Base-by-base conservation (phyloP, 2,329 filamentous ascomycete species). In the Trichoderma sp. region DNA sequence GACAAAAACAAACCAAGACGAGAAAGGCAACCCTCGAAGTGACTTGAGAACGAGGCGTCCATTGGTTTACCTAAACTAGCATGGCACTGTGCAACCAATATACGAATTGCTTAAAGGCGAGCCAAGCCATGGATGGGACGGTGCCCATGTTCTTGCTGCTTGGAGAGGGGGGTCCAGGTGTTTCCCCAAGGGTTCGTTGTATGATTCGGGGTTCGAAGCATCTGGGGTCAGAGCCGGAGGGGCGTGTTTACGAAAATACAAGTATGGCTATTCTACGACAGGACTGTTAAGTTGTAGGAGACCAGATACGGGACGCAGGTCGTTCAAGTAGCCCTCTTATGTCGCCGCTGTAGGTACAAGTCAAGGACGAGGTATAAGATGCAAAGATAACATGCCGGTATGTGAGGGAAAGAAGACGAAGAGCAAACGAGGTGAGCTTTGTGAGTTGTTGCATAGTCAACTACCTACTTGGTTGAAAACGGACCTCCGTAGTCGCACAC, bases 31-130 rank as follows among this genome's bases (percentile, higher is more conserved):
- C 9, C 30, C 7, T 28, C 28, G 10, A 3, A 34, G 2, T 7
- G 30, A 39, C 34, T 39, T 14, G 34, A 14, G 2, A 24, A 24
- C 12, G 12, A 48, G 56, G 44, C 41, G 21, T 47, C 55, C 21
- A 21, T 48, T 44, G 50, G 59, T 7, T 43, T 17, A 28, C 41
- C 39, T 39, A 50, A 39, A 19, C 50, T n/a, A 47, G 41, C 24
- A 39, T 61, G 41, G n/a, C 60, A 55, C 60, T 48, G 60, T 47
- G 60, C 60, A 28, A 63, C 60, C 50, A 63, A 55, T 63, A 54
- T 63, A 55, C 9, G 54, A 55, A 14, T 43, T 55, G 60, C 60
- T n/a, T 63, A 55, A 50, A 63, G 60, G 60, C 60, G 41, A 55
- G 60, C 50, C 59, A 55, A 39, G 9, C 34, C 59, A 54, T 55